Evolutionary conservation across 352 stramenopile species (phyloP).

Genomic region (Phytophthora europaea): DNA sequence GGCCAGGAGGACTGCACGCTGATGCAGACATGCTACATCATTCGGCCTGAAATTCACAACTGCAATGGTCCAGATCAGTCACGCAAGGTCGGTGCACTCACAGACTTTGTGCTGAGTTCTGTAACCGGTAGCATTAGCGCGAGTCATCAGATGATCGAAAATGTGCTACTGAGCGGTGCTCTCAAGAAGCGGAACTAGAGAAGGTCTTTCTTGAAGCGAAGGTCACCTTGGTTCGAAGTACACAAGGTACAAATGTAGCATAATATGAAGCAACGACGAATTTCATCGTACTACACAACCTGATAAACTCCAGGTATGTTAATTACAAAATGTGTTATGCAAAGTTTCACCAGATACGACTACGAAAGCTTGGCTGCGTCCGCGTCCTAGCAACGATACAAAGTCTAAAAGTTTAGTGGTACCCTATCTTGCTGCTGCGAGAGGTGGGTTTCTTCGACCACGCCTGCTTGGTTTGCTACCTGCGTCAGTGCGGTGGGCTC

Average conservation of each 20-base stretch:
- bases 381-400: conserved; percentile 27
- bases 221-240: neutral
- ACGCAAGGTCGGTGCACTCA: conserved; percentile 53
- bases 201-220: too few relatives aligned
- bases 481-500: conserved; percentile 29
- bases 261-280: conserved; percentile 12
- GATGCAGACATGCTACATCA: conserved; percentile 56
- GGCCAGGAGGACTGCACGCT: conserved; percentile 39
- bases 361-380: conserved; percentile 15
- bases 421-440: conserved; percentile 15
- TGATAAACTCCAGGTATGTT: conserved; percentile 15
- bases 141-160: conserved; percentile 68
- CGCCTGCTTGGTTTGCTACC: conserved; percentile 18
- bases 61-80: conserved; percentile 38
- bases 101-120: conserved; percentile 60
- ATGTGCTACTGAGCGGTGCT: conserved; percentile 47
- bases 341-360: conserved; percentile 31
- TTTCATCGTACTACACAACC: conserved; percentile 2
- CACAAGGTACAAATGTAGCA: conserved; percentile 5
- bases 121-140: conserved; percentile 49
- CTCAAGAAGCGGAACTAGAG: conserved; percentile 35
- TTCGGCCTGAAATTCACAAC: conserved; percentile 45
- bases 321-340: conserved; percentile 42
- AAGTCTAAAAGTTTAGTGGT: conserved; percentile 32
- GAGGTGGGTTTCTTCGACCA: conserved; percentile 17